Evolutionary conservation across 108 stramenopile genomes (phyloP), one percentile per base, ranked within the genome.

Genomic region (Cafeteria roenbergensis): DNA sequence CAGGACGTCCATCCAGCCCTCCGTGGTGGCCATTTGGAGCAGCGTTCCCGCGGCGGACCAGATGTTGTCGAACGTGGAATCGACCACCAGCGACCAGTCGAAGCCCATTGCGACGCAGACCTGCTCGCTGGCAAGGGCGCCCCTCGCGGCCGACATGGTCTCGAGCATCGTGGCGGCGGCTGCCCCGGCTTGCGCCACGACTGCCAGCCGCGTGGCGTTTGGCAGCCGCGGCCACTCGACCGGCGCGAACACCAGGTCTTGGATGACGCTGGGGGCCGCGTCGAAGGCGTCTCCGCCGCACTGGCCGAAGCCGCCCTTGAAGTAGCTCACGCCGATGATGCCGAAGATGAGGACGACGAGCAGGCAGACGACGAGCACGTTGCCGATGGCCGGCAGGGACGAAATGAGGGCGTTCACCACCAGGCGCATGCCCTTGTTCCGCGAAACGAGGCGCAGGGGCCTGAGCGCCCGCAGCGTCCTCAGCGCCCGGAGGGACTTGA

Each of bases 371-470:
- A 75, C 34, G 21, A 67, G 69, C 0, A 87, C 83, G 61, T 85
- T 82, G 32, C 55, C 38, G 9, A 82, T 80, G 21, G 70, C 74
- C 28, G 80, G 84, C 17, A 87, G 66, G 51, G 81, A 73, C n/a
- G 73, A 55, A n/a, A 87, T 71, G 14, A 87, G 57, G 24, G 84
- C 82, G 66, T 87, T 82, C 29, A 87, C 78, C 29, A 87, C 84
- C 14, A 85, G 53, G 58, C 82, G 80, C 50, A 87, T 62, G n/a
- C 80, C 83, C 29, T 83, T 82, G 63, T 72, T 71, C 2, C 84
- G 71, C 26, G 71, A 78, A 55, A 87, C 70, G 78, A 87, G 78
- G 25, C 82, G 62, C 62, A 88, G 64, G 27, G 85, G 85, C 8
- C 87, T 79, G 26, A 88, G 78, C 20, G 84, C 80, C 28, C 87